Conservation (phyloP, 164 flowering plant genomes). For the Stephania cephalantha region DNA sequence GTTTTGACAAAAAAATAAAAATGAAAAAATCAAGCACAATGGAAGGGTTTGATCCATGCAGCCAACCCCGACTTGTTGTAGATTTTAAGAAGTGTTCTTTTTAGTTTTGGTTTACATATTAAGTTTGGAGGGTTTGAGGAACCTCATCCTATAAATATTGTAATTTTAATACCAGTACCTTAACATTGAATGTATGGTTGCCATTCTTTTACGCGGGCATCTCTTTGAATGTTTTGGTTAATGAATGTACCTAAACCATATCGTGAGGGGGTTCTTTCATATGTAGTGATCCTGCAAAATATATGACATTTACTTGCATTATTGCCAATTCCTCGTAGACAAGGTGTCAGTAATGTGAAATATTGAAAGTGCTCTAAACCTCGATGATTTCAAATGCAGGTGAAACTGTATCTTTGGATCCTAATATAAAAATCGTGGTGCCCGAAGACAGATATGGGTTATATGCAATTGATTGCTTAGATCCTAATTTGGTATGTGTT, state of each 20-base stretch:
- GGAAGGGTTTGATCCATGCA: too few species aligned
- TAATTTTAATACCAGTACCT: too few species aligned
- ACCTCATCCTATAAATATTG: too few species aligned
- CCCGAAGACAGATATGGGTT: slow-evolving; percentile 89
- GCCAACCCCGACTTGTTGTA: too few species aligned
- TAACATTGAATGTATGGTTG: too few species aligned
- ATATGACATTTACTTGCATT: neutral
- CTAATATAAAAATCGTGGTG: slow-evolving; percentile 47
- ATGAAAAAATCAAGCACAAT: too few species aligned
- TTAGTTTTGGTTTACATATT: too few species aligned
- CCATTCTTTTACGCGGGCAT: neutral
- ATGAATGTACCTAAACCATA: neutral
- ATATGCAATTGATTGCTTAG: slow-evolving; percentile 83
- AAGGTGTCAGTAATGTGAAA: neutral
- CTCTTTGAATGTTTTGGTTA: neutral
- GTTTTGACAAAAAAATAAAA: too few species aligned
- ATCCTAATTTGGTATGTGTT: slow-evolving; percentile 88
- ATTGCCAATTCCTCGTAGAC: neutral
- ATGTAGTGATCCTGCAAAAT: neutral
- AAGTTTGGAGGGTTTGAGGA: too few species aligned
- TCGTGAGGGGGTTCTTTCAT: neutral
- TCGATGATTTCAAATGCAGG: slow-evolving; percentile 37
- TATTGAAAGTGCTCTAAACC: neutral
- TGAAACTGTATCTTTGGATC: slow-evolving; percentile 59
- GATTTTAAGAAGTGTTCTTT: too few species aligned